Percentiles rank a stretch among this genome's conserved stretches.
These are phyloP conservation scores for Aphanomyces stellatus DNA, from an alignment of 352 stramenopile species.

Conservation along the genomic window DNA sequence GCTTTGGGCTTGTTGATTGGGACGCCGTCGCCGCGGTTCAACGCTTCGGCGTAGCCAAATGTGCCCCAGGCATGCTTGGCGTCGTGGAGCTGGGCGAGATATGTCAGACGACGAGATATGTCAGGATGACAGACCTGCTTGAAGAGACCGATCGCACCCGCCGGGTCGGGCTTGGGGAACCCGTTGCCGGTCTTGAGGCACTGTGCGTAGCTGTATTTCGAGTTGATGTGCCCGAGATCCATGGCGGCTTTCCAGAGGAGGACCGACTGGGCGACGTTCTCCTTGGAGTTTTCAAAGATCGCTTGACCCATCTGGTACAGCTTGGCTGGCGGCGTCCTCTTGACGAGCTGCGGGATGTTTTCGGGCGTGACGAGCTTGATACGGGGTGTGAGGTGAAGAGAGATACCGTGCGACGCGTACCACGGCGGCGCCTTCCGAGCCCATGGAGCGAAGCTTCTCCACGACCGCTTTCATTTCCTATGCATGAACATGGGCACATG, in stretches of 20 bases:
- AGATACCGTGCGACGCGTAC: not conserved
- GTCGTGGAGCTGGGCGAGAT: constrained; percentile 34
- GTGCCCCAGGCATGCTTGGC: constrained; percentile 61
- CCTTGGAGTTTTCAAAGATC: constrained; percentile 73
- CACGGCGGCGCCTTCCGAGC: not conserved
- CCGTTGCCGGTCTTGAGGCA: constrained; percentile 76
- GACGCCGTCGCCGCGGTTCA: constrained; percentile 65
- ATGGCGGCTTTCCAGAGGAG: constrained; percentile 76
- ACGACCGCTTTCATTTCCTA: constrained; percentile 13
- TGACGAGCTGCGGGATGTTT: not conserved
- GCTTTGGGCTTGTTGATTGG: constrained; percentile 66
- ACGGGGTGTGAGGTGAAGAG: not conserved
- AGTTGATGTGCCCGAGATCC: constrained; percentile 68
- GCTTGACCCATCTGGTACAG: constrained; percentile 70
- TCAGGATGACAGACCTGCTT: constrained; percentile 60
- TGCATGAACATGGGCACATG: not conserved
- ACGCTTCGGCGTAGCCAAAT: constrained; percentile 71
- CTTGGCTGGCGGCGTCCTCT: constrained; percentile 24
- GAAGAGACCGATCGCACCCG: constrained; percentile 51
- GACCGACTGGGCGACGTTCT: constrained; percentile 42
- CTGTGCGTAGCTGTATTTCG: constrained; percentile 80
- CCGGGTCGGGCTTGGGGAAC: constrained; percentile 46
- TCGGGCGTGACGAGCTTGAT: constrained; percentile 2
- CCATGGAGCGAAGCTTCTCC: constrained; percentile 7
- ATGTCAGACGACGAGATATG: not conserved